Base-by-base conservation (phyloP, 129 eudicot species). In the Lactuca sativa region DNA sequence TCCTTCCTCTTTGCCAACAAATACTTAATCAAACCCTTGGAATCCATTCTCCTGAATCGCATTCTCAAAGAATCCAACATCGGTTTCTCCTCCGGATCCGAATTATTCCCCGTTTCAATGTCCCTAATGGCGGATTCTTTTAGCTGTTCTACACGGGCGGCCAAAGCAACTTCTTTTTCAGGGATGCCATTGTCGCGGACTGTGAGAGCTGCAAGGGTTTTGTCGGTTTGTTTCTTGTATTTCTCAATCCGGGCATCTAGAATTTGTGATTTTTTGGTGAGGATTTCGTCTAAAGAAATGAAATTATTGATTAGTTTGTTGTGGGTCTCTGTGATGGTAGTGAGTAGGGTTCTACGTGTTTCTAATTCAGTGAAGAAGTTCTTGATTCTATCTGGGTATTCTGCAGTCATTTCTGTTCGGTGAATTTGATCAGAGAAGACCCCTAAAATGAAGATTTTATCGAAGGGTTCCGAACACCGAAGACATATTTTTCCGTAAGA, bases 21-120 rank as follows among this genome's bases (percentile, higher is more conserved):
- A 67, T 52, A 71, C 80, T 32, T 81, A 32, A 85, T 7, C 75
- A 85, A 67, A 7, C 79, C 79, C 8, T 64, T 16, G 4, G 54
- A 44, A 64, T 85, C 86, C 90, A 81, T 85, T 30, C 82, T 85
- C 75, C 86, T 70, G 32, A 77, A 85, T 48, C 33, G 63, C 66
- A 55, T 54, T 73, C 41, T 78, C 80, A 83, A 76, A 30, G 59
- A 10, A 62, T 58, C 82, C 70, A 48, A 12, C 62, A 64, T 71
- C 10, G 77, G 53, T 36, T 18, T 54, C 12, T 51, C 77, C 30
- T 61, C 62, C 17, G 47, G 53, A 40, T 70, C 75, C 32, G 37
- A 62, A 66, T 68, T 44, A 63, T 37, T 40, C 38, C 47, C 51
- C 15, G 14, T 41, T 57, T 62, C 71, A 10, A 83, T 51, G 3